Conservation (phyloP, 2,329 filamentous ascomycete genomes). For the Capronia epimyces region DNA sequence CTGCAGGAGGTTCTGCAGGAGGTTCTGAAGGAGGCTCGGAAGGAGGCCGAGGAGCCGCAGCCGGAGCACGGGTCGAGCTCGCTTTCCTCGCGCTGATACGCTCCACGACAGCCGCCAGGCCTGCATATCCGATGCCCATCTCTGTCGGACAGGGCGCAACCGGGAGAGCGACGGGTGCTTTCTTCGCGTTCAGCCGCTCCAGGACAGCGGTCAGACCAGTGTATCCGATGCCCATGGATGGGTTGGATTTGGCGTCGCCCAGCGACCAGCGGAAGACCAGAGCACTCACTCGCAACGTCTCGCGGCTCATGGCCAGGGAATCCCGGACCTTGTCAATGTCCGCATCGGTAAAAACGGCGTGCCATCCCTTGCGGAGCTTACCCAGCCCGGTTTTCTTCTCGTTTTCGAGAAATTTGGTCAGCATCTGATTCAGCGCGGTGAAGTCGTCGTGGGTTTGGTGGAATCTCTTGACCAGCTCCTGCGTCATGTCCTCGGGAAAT, state of each 20-base stretch:
- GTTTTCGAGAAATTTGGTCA: constrained; percentile 56
- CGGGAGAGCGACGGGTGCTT: too few species aligned
- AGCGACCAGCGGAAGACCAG: constrained; percentile 62
- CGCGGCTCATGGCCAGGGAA: constrained; percentile 54
- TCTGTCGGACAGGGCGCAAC: too few species aligned
- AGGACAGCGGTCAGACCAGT: constrained; percentile 61
- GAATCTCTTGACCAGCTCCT: constrained; percentile 62
- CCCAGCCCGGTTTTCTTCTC: constrained; percentile 58
- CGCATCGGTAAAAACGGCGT: constrained; percentile 58
- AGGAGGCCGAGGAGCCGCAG: neutral
- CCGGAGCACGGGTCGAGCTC: constrained; percentile 26
- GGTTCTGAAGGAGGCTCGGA: neutral
- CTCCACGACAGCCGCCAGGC: constrained; percentile 60
- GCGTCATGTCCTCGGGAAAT: constrained; percentile 56
- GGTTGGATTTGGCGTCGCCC: constrained; percentile 54
- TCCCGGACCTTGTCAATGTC: constrained; percentile 57
- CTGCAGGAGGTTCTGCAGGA: neutral
- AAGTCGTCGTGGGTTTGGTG: constrained; percentile 58
- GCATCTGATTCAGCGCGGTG: constrained; percentile 57
- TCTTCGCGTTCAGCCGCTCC: constrained; percentile 41
- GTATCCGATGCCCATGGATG: constrained; percentile 60
- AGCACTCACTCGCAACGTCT: constrained; percentile 59
- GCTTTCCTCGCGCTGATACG: constrained; percentile 35
- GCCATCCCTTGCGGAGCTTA: constrained; percentile 56
- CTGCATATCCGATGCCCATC: constrained; percentile 63